Evolutionary conservation across 2,329 filamentous ascomycete genomes (phyloP), one percentile per base, ranked within the genome.

Genomic region (Didymella segeticola): DNA sequence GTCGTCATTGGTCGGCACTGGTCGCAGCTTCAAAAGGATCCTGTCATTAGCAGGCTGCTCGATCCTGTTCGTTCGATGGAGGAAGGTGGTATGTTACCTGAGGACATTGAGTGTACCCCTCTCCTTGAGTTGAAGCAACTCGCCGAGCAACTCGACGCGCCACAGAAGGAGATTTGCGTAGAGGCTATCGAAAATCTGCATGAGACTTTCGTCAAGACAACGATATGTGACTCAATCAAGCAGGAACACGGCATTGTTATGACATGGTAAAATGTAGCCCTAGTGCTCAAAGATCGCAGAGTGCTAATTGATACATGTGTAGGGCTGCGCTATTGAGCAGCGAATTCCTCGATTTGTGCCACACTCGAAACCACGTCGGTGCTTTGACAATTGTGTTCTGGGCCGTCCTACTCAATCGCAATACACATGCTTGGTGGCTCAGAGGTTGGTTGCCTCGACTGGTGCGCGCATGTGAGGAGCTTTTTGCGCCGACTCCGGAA

Each of bases 331-430:
- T 26, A 4, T 25, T 57, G 14, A 41, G 23, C 10, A 38, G 22
- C 20, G 38, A 53, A 7, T 57, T 53, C 9, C 9, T 57, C 4
- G 34, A 57, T 26, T 5, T 48, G 10, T 48, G 47, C 17, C 15
- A 47, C 25, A 47, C 58, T 10, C 63, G 65, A 11, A 68, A 70
- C 46, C 67, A 62, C 7, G 60, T 70, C 11, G 59, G 62, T 12
- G 61, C 58, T 25, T 59, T 72, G n/a, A 61, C 70, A 9, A 57
- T 68, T 2, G 57, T 60, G 1, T 62, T 72, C 46, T 72, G 69
- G 33, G 64, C 64, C 12, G 64, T 63, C 2, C 34, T 71, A 11
- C 26, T 71, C 29, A 53, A 51, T 9, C 59, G 62, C 23, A 51
- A 37, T 53, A 53, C 19, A 47, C 57, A 9, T 10, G 31, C 48